A percentile compares a stretch with the other conserved stretches of the same genome.
phyloP scores from a whole-genome alignment of 2,329 filamentous ascomycete genomes.

The Aurifilum marmelostoma region DNA sequence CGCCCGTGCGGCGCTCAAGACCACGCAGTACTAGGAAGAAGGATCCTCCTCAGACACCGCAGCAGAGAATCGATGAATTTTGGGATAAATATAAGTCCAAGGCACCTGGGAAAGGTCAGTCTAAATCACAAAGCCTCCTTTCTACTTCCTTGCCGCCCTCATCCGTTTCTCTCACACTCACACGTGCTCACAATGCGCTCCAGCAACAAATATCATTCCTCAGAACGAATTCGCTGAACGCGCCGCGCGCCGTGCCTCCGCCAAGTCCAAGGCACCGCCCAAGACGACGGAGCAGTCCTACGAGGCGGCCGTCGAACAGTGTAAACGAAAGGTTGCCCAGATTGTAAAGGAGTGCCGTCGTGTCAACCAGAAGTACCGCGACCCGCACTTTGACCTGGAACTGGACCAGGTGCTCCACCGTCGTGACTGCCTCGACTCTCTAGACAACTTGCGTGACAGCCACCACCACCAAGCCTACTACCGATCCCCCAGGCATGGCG shows the following conservation, averaged over 20 bases:
- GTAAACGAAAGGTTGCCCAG: conserved; percentile 65
- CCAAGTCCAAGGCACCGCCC: conserved; percentile 53
- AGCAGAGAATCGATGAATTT: conserved; percentile 71
- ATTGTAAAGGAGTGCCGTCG: conserved; percentile 70
- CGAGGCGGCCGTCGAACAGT: conserved; percentile 71
- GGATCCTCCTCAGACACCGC: conserved; percentile 63
- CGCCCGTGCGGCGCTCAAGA: conserved; percentile 1
- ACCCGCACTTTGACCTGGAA: conserved; percentile 87
- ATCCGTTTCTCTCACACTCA: neutral
- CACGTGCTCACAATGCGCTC: conserved; percentile 25
- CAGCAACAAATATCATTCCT: conserved; percentile 71
- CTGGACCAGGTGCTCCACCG: conserved; percentile 67
- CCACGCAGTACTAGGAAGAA: conserved; percentile 32
- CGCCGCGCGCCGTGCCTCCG: conserved; percentile 58
- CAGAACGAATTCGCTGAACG: conserved; percentile 62
- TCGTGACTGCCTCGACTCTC: conserved; percentile 53
- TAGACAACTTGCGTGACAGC: conserved; percentile 40
- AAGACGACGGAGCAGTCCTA: conserved; percentile 69
- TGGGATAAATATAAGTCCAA: conserved; percentile 74
- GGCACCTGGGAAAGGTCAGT: conserved; percentile 67
- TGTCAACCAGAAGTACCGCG: conserved; percentile 83
- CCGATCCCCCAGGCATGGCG: conserved; percentile 18
- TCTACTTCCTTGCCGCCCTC: neutral
- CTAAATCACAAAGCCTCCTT: neutral
- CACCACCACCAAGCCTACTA: conserved; percentile 26